A percentile compares a stretch with the other conserved stretches of the same genome.
Evolutionary conservation across 1,139 yeast species (phyloP).

Genomic region (Suhomyces taliae): DNA sequence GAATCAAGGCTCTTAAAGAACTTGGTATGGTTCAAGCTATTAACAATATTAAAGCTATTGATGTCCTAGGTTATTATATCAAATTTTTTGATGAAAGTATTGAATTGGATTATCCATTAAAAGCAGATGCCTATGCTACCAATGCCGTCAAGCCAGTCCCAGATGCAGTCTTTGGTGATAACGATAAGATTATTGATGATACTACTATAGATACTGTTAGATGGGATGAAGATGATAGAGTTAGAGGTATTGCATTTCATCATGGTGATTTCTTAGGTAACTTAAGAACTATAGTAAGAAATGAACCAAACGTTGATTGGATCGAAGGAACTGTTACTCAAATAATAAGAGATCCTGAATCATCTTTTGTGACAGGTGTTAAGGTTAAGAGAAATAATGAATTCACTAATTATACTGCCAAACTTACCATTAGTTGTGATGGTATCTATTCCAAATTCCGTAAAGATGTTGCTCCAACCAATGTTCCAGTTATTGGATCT

Average conservation of each 20-base stretch:
- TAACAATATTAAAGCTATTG: constrained; percentile 78
- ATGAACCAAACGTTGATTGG: constrained; percentile 70
- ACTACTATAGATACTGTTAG: constrained; percentile 45
- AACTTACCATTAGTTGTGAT: constrained; percentile 79
- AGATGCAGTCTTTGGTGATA: constrained; percentile 53
- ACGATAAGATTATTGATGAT: constrained; percentile 55
- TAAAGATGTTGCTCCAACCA: constrained; percentile 58
- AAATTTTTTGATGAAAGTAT: constrained; percentile 60
- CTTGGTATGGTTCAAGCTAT: constrained; percentile 81
- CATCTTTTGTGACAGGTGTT: constrained; percentile 65
- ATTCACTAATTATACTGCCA: constrained; percentile 46
- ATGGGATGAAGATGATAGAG: constrained; percentile 63
- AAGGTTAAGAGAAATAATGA: constrained; percentile 36
- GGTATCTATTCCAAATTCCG: constrained; percentile 95
- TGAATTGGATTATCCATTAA: constrained; percentile 69
- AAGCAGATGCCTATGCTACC: constrained; percentile 44
- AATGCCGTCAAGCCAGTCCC: constrained; percentile 52
- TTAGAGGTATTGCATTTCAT: constrained; percentile 83
- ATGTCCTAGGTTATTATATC: constrained; percentile 79
- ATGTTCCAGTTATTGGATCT: constrained; percentile 69
- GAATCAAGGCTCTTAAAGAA: constrained; percentile 74
- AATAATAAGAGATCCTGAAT: constrained; percentile 50
- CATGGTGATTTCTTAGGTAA: constrained; percentile 87
- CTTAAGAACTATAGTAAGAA: constrained; percentile 67
- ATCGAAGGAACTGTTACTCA: constrained; percentile 80